A percentile compares a stretch with the other conserved stretches of the same genome.
Conservation (phyloP, 495 filamentous ascomycete genomes). For the Aspergillus conjunctus region DNA sequence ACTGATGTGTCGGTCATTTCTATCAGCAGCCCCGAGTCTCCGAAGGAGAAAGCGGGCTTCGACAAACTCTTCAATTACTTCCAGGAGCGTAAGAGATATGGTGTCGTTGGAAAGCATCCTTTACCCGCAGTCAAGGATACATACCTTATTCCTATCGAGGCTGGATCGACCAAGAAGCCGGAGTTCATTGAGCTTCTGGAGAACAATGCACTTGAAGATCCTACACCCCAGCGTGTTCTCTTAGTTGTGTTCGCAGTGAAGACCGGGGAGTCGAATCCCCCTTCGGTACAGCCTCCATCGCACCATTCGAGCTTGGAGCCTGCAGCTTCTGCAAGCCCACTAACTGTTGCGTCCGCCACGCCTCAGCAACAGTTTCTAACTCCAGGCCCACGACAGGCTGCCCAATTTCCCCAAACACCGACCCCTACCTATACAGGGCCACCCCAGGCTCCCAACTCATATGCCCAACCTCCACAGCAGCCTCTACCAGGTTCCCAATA, state of each 20-base stretch:
- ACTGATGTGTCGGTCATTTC: conserved; percentile 74
- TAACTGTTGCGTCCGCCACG: conserved; percentile 43
- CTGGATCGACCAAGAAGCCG: conserved; percentile 57
- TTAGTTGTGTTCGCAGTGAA: conserved; percentile 78
- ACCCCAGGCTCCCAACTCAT: conserved; percentile 16
- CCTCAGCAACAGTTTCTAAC: conserved; percentile 41
- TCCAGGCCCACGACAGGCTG: conserved; percentile 28
- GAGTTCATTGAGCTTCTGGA: conserved; percentile 79
- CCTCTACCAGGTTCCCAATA: conserved; percentile 33
- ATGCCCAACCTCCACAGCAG: conserved; percentile 37
- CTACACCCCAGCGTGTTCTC: conserved; percentile 67
- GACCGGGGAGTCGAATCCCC: conserved; percentile 44
- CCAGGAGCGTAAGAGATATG: conserved; percentile 71
- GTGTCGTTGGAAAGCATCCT: conserved; percentile 73
- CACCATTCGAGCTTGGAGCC: conserved; percentile 45
- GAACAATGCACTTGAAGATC: conserved; percentile 68
- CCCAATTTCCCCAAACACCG: conserved; percentile 33
- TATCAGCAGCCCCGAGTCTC: conserved; percentile 57
- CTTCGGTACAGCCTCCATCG: conserved; percentile 50
- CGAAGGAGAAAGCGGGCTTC: conserved; percentile 57
- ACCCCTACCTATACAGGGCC: conserved; percentile 25
- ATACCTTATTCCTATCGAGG: conserved; percentile 74
- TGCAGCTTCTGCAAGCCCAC: conserved; percentile 43
- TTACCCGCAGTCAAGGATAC: conserved; percentile 71
- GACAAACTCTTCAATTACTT: conserved; percentile 80